Evolutionary conservation across 345 rosid species (phyloP), one percentile per base, ranked within the genome.

Genomic region (Capsella bursapastoris): DNA sequence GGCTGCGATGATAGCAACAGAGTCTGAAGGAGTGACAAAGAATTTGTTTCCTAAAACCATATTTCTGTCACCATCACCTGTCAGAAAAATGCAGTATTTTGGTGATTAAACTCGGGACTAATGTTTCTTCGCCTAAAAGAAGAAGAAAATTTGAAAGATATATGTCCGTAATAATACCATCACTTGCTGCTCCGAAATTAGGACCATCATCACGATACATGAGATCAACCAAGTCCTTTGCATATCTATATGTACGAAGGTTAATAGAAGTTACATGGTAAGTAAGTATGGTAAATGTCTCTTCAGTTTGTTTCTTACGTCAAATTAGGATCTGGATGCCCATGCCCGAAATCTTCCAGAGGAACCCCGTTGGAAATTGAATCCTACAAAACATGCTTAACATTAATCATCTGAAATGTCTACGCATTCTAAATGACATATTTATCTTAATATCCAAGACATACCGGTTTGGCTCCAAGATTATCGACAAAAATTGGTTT

Each of bases 241-340:
- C 99, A 72, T 95, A 90, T 73, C 99, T 95, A 43, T 79, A 57
- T 50, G 66, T 47, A 66, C 66, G 34, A 76, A 40, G 31, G 83
- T 57, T 70, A 51, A 72, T 14, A 50, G 68, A 57, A 69, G 37
- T 74, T 71, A 75, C 38, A 37, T 64, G 35, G 44, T 34, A 71
- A 27, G 41, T 47, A 45, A 57, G 57, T 51, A 57, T 44, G 64
- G 6, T 62, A 58, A 59, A 70, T 40, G 27, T 15, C 68, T 31
- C 29, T 32, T 72, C 56, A 14, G 66, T 22, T n/a, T 61, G 45
- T 40, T 82, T 71, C 96, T 86, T 84, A 91, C 91, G 92, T 88
- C 62, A 95, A 96, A 80, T 95, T 95, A 68, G 97, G 99, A 81
- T 92, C 97, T 12, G 99, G 99, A 85, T 92, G 97, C 66, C 99